Conservation (phyloP, 176 grass and related monocot genomes). For the Triticum urartu region DNA sequence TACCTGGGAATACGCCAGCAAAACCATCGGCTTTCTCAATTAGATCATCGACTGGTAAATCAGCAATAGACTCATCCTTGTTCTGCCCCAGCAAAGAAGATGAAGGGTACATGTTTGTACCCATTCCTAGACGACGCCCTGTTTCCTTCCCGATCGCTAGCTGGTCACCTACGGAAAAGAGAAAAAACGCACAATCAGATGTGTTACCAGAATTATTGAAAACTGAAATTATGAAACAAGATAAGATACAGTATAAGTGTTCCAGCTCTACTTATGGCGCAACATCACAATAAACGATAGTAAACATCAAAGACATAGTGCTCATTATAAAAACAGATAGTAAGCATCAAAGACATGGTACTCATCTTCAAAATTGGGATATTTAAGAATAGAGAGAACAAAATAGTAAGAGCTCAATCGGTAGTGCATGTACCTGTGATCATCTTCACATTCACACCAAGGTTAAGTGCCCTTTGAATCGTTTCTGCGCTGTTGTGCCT, state of each 20-base stretch:
- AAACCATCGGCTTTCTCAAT: neutral
- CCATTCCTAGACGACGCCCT: constrained; percentile 55
- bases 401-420: neutral
- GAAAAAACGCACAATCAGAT: neutral
- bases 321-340: too few species aligned
- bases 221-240: neutral
- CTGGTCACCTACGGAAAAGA: constrained; percentile 42
- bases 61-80: constrained; percentile 53
- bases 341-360: neutral
- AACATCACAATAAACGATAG: neutral
- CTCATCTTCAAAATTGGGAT: neutral
- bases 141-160: constrained; percentile 58
- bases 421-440: constrained; percentile 40
- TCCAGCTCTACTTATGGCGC: neutral
- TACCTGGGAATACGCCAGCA: too few species aligned
- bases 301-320: neutral
- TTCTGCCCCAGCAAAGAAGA: constrained; percentile 57
- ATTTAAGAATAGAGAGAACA: neutral
- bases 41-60: constrained; percentile 54
- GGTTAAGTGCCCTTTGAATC: constrained; percentile 53
- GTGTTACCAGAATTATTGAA: neutral
- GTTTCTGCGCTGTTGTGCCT: constrained; percentile 62
- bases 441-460: constrained; percentile 71
- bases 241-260: neutral
- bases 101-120: constrained; percentile 64